Percentiles rank a stretch among this genome's conserved stretches.
Conservation (phyloP, 106 monocot genomes). For the Ottelia alismoides region DNA sequence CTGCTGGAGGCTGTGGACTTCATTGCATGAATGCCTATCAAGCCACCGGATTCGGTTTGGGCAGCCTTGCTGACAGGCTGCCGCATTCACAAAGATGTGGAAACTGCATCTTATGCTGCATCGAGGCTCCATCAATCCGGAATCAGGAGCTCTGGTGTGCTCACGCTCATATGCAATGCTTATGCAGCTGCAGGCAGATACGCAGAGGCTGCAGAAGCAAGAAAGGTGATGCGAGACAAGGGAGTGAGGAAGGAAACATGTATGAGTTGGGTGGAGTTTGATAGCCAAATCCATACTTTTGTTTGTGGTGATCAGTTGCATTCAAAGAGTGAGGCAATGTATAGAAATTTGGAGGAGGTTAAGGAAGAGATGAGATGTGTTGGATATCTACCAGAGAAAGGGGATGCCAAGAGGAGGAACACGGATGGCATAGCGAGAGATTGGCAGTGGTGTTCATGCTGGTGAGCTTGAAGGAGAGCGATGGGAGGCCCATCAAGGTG, state of each 20-base stretch:
- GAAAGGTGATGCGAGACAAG: conserved; percentile 74
- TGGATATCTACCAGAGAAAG: conserved; percentile 68
- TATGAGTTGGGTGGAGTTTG: conserved; percentile 78
- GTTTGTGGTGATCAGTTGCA: conserved; percentile 60
- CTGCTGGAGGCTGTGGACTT: conserved; percentile 55
- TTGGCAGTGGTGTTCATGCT: conserved; percentile 66
- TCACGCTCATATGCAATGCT: conserved; percentile 55
- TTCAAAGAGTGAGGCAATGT: conserved; percentile 35
- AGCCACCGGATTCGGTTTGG: conserved; percentile 70
- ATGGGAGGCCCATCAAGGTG: conserved; percentile 68
- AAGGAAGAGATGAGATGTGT: conserved; percentile 44
- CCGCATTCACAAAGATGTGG: conserved; percentile 52
- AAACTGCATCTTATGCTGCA: conserved; percentile 54
- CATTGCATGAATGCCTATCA: conserved; percentile 58
- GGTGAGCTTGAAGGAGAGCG: conserved; percentile 23
- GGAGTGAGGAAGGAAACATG: conserved; percentile 90
- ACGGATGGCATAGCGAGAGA: conserved; percentile 74
- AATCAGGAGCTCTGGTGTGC: conserved; percentile 47
- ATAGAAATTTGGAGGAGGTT: conserved; percentile 37
- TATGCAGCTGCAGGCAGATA: conserved; percentile 63
- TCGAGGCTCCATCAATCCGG: conserved; percentile 34
- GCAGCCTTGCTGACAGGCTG: conserved; percentile 80
- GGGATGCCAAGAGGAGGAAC: conserved; percentile 48
- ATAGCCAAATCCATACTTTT: conserved; percentile 46
- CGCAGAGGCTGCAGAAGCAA: conserved; percentile 38